Base-by-base conservation (phyloP, 2,329 filamentous ascomycete species). In the Basipetospora chlamydospora region DNA sequence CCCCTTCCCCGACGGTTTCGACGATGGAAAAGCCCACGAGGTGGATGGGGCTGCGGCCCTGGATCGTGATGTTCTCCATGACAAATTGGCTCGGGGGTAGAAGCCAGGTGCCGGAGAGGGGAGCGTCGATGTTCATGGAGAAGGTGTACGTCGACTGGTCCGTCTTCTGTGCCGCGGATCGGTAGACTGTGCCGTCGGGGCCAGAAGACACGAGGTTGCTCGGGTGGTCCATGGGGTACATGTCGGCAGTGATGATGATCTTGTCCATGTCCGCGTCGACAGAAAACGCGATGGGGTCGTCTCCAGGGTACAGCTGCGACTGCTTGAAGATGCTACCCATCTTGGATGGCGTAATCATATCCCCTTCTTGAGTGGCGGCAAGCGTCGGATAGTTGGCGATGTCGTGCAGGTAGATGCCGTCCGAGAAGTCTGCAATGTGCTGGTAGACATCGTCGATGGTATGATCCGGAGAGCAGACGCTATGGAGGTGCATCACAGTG, bases 1-100 rank as follows among this genome's bases (percentile, higher is more conserved):
- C 41, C 10, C 22, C 13, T 10, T 39, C 25, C n/a, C 43, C 43
- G 10, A 33, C 35, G 7, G 30, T 38, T 18, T 43, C 35, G 28
- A 41, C 41, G 36, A 44, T 36, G 3, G 33, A 33, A 39, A 43
- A 40, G 16, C 31, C 37, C 2, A 36, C 37, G 12, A 44, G 38
- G 12, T 40, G 28, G 12, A 44, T 17, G 2, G 37, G 26, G 2
- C 41, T 38, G 16, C 39, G 31, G 12, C 37, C 39, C 26, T 39
- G 37, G 17, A 35, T 38, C 25, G 34, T 37, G 11, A 42, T 12
- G 13, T 40, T 33, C 16, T 17, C 33, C 16, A 10, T 26, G 35
- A 41, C 43, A 41, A 15, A 41, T 40, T 2, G 20, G 15, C 18
- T 40, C 6, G 30, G 30, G n/a, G 10, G 23, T 26, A 37, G 31